Conservation (phyloP, 116 monocot species). For the Zostera marina region DNA sequence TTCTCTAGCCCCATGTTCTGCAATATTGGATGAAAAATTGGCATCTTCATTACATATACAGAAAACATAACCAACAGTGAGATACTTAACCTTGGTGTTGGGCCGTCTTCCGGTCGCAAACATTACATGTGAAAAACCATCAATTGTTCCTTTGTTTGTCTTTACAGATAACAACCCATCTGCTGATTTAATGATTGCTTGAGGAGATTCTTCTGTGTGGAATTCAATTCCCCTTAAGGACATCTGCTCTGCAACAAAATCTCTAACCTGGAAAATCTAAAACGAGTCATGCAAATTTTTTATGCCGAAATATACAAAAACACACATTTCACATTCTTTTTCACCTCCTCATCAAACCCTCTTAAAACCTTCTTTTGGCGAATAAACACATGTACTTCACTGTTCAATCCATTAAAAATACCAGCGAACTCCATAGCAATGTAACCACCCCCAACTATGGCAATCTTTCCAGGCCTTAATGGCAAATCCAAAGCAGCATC, state of each 20-base stretch:
- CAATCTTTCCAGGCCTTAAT: conserved; percentile 79
- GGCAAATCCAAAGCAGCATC: conserved; percentile 90
- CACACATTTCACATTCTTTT: neutral
- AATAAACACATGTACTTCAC: conserved; percentile 95
- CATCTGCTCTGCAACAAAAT: conserved; percentile 97
- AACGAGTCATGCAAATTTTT: conserved; percentile 3
- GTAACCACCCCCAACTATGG: conserved; percentile 96
- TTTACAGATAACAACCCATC: conserved; percentile 72
- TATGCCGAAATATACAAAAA: conserved; percentile 1
- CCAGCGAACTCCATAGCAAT: conserved; percentile 98
- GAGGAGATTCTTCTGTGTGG: conserved; percentile 82
- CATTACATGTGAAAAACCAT: conserved; percentile 98
- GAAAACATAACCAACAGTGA: neutral
- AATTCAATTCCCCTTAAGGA: conserved; percentile 83
- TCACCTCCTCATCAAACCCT: conserved; percentile 98
- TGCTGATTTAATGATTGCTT: conserved; percentile 60
- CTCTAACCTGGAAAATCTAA: conserved; percentile 50
- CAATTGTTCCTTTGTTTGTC: conserved; percentile 75
- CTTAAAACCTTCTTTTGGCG: conserved; percentile 96
- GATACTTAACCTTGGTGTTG: conserved; percentile 63
- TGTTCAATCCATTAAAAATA: conserved; percentile 89
- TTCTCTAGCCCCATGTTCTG: conserved; percentile 91
- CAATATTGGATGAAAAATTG: conserved; percentile 2
- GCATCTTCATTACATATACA: neutral
- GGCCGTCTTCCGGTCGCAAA: conserved; percentile 97